Evolutionary conservation across 1,284 basidiomycete genomes (phyloP).

Genomic region (Leccinum fuscescens): DNA sequence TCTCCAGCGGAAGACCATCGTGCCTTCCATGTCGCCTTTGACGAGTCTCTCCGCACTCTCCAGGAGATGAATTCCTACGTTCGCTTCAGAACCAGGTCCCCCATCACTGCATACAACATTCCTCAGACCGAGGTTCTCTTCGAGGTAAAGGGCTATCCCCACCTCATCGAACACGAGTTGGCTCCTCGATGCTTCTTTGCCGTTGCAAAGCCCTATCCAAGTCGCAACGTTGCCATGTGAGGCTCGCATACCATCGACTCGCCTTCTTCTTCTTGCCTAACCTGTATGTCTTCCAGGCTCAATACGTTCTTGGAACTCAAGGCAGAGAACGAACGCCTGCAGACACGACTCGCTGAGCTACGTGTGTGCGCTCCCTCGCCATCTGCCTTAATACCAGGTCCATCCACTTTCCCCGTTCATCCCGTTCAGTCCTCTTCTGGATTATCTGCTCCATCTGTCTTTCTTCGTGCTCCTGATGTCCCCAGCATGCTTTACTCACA

Average conservation of each 20-base stretch:
- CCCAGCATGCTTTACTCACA: constrained; percentile 15
- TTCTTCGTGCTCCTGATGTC: constrained; percentile 13
- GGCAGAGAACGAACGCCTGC: constrained; percentile 71
- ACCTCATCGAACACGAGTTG: constrained; percentile 44
- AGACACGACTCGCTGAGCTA: constrained; percentile 49
- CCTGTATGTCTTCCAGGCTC: constrained; percentile 46
- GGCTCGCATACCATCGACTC: constrained; percentile 24
- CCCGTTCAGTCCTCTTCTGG: constrained; percentile 18
- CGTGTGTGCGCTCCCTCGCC: constrained; percentile 30
- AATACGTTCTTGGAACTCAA: constrained; percentile 78
- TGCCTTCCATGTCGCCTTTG: constrained; percentile 56
- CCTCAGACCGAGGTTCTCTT: constrained; percentile 57
- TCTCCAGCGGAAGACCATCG: constrained; percentile 58
- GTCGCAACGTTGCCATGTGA: constrained; percentile 68
- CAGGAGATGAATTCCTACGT: constrained; percentile 58
- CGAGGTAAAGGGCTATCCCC: constrained; percentile 70
- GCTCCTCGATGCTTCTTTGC: constrained; percentile 62
- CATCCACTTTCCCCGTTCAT: constrained; percentile 20
- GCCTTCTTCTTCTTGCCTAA: constrained; percentile 7
- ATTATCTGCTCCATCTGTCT: constrained; percentile 8
- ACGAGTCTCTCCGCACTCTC: constrained; percentile 47
- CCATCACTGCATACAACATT: constrained; percentile 12
- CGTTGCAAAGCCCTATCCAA: constrained; percentile 75
- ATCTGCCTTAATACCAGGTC: constrained; percentile 15
- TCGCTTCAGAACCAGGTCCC: constrained; percentile 48